Evolutionary conservation across 306 rosid genomes (phyloP).

Genomic region (Prunus mira): DNA sequence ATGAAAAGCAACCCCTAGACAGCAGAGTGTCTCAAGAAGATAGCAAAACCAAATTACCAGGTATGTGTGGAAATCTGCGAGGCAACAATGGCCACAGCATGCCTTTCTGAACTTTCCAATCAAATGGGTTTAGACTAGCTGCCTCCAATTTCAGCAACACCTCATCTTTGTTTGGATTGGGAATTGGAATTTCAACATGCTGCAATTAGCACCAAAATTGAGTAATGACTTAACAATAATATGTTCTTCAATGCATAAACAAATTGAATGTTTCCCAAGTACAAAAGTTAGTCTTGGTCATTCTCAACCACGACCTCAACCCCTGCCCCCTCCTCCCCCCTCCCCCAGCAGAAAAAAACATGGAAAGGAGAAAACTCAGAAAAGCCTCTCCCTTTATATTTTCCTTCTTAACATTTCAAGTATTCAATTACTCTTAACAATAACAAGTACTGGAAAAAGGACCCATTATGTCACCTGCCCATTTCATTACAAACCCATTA

Average conservation of each 20-base stretch:
- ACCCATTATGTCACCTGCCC: not conserved
- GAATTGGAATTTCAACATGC: conserved; percentile 56
- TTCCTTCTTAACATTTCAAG: not conserved
- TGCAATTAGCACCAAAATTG: conserved; percentile 19
- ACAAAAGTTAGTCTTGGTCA: not conserved
- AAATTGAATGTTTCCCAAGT: not conserved
- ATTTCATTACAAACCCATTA: not conserved
- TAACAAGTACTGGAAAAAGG: not conserved
- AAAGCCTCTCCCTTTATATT: not conserved
- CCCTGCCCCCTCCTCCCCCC: no score
- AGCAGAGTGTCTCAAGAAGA: no score
- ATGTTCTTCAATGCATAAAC: not conserved
- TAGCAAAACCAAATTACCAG: conserved; percentile 38
- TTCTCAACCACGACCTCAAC: not conserved
- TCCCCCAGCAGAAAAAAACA: not conserved
- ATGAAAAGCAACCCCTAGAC: not conserved
- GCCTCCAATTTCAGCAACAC: conserved; percentile 73
- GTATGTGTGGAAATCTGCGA: conserved; percentile 66
- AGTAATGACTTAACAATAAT: not conserved
- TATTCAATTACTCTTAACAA: not conserved
- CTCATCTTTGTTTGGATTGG: conserved; percentile 59
- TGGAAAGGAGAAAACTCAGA: no score
- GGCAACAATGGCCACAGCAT: conserved; percentile 67
- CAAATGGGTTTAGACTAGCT: conserved; percentile 70
- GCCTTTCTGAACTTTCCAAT: conserved; percentile 88